These are phyloP conservation scores for Didymella lethalis DNA, from an alignment of 2,329 filamentous ascomycete species.

Conservation along the genomic window DNA sequence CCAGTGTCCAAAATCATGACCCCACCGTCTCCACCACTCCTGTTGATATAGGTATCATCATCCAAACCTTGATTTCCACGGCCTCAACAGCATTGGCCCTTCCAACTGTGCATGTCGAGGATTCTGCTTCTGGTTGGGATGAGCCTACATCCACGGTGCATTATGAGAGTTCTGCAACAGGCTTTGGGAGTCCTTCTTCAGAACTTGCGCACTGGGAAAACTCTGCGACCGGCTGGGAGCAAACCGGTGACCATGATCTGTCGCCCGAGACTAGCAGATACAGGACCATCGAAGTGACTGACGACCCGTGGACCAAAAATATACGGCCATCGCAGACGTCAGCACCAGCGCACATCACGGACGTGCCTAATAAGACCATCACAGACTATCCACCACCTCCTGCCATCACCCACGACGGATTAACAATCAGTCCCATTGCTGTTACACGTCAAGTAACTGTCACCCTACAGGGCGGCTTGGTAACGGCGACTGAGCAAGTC, in stretches of 20 bases:
- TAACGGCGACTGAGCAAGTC: conserved; percentile 3
- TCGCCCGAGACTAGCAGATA: neutral
- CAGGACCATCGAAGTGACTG: neutral
- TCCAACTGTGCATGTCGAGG: conserved; percentile 5
- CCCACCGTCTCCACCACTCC: neutral
- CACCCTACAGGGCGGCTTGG: neutral
- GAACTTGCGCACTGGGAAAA: conserved; percentile 1
- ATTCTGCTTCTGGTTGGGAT: conserved; percentile 5
- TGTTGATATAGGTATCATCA: conserved; percentile 1
- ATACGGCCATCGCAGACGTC: neutral
- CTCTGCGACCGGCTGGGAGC: neutral
- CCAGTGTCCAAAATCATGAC: neutral
- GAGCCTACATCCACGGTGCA: neutral
- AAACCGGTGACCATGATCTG: neutral
- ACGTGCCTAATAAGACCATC: neutral
- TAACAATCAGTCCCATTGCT: neutral
- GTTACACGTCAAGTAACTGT: conserved; percentile 4
- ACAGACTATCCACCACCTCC: conserved; percentile 6
- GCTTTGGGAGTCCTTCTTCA: neutral
- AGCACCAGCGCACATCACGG: neutral
- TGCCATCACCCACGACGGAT: conserved; percentile 2
- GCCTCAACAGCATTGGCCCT: neutral
- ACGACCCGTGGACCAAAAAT: conserved; percentile 5
- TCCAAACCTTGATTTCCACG: neutral
- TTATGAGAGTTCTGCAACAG: neutral